Conservation (phyloP, 1,284 basidiomycete genomes). For the Tylopilus sp. region DNA sequence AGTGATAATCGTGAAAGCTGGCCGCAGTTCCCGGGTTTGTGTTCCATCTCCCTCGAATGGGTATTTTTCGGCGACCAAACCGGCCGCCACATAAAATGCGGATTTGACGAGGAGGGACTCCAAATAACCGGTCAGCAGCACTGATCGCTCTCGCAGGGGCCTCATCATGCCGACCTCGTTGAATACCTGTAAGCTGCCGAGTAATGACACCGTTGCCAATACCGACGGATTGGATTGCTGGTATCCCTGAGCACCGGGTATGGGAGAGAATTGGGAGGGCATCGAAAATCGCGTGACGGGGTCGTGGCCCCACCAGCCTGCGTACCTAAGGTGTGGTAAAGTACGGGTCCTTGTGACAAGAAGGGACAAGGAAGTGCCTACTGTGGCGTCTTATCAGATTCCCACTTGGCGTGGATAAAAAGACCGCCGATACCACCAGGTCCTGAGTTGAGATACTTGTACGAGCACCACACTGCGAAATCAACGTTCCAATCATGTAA, state of each 20-base stretch:
- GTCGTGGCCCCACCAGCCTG: constrained; percentile 99
- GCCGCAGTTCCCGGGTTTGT: constrained; percentile 16
- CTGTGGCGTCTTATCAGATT: constrained; percentile 55
- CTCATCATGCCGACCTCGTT: constrained; percentile 71
- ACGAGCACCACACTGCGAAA: constrained; percentile 97
- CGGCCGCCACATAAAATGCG: constrained; percentile 54
- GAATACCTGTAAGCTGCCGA: constrained; percentile 82
- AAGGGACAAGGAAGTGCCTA: constrained; percentile 34
- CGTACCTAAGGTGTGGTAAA: constrained; percentile 51
- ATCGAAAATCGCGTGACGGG: constrained; percentile 86
- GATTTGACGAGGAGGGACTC: constrained; percentile 62
- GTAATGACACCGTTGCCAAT: constrained; percentile 72
- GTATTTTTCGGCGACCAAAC: constrained; percentile 38
- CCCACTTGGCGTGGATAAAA: constrained; percentile 84
- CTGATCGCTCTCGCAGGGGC: constrained; percentile 65
- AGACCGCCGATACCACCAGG: constrained; percentile 95
- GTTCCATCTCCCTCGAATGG: constrained; percentile 17
- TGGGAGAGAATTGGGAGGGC: constrained; percentile 80
- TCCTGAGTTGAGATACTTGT: constrained; percentile 96
- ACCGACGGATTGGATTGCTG: constrained; percentile 93
- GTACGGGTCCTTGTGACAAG: constrained; percentile 7
- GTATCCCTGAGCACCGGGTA: constrained; percentile 89
- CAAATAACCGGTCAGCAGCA: constrained; percentile 68
- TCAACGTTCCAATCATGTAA: constrained; percentile 95
- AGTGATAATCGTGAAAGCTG: constrained; percentile 85